Evolutionary conservation across 441 rosid genomes (phyloP).

Genomic region (Isatis lusitanica): DNA sequence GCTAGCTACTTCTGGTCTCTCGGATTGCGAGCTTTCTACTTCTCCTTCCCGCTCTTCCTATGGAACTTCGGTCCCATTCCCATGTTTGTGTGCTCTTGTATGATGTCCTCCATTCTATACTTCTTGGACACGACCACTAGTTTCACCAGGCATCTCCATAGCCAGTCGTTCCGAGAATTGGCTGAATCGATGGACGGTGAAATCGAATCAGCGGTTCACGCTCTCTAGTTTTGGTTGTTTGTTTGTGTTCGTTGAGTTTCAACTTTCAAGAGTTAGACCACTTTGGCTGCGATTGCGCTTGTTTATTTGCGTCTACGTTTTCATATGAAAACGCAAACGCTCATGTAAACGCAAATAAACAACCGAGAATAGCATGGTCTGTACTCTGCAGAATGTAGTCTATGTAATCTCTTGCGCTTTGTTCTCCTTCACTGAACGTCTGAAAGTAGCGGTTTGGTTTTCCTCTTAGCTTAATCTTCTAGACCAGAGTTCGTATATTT

Average conservation of each 20-base stretch:
- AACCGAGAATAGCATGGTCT: neutral
- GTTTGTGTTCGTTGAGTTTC: neutral
- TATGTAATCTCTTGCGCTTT: conserved; percentile 1
- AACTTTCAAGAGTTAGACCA: neutral
- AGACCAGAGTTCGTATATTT: neutral
- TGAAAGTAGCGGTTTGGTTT: neutral
- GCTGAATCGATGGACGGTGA: conserved; percentile 36
- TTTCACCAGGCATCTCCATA: conserved; percentile 67
- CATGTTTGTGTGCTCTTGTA: conserved; percentile 71
- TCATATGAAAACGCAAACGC: neutral
- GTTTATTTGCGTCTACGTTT: conserved; percentile 9
- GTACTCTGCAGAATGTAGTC: neutral
- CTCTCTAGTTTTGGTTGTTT: neutral
- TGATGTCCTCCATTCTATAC: conserved; percentile 62
- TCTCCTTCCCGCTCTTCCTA: conserved; percentile 85
- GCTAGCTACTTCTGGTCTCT: conserved; percentile 92
- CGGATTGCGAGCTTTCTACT: conserved; percentile 79
- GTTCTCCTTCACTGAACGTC: neutral
- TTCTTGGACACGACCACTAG: conserved; percentile 80
- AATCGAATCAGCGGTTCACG: conserved; percentile 45
- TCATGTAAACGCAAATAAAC: conserved; percentile 8
- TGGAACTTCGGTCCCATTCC: conserved; percentile 95
- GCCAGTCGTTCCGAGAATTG: conserved; percentile 45
- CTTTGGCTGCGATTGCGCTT: neutral
- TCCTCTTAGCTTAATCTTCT: neutral